These are phyloP conservation scores for Tylopilus cervinicoccineus DNA, from an alignment of 768 basidiomycete species.

Conservation along the genomic window DNA sequence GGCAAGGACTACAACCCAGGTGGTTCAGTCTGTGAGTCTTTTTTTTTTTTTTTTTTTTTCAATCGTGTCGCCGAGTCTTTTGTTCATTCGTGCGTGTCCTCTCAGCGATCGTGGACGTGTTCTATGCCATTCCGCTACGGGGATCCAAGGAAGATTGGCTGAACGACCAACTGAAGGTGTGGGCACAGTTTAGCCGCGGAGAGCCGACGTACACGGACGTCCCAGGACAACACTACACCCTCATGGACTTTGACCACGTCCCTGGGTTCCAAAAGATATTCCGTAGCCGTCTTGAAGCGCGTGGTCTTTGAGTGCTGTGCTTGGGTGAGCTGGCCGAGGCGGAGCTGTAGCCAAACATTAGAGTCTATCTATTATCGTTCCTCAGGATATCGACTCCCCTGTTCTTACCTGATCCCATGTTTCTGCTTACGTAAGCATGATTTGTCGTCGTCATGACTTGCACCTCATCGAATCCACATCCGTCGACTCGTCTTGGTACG, in stretches of 20 bases:
- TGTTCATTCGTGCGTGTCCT: too few relatives aligned
- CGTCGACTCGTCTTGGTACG: neutral
- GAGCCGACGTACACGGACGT: constrained; percentile 24
- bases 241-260: constrained; percentile 31
- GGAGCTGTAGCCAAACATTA: too few relatives aligned
- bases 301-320: constrained; percentile 26
- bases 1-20: constrained; percentile 27
- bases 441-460: neutral
- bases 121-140: constrained; percentile 26
- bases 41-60: neutral
- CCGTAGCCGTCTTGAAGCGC: constrained; percentile 22
- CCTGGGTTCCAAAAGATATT: constrained; percentile 29
- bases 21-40: constrained; percentile 25
- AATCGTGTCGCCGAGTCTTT: too few relatives aligned
- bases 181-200: constrained; percentile 19
- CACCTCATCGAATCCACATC: neutral
- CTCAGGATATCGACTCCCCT: too few relatives aligned
- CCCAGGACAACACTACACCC: constrained; percentile 26
- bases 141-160: constrained; percentile 30
- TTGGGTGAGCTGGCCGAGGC: too few relatives aligned
- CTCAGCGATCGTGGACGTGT: constrained; percentile 19
- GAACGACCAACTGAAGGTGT: constrained; percentile 26
- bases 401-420: too few relatives aligned
- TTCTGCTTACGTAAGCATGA: constrained; percentile 8
- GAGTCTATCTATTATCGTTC: too few relatives aligned